Evolutionary conservation across 805 yeast genomes (phyloP), one percentile per base, ranked within the genome.

Genomic region (Candida stauntonica): DNA sequence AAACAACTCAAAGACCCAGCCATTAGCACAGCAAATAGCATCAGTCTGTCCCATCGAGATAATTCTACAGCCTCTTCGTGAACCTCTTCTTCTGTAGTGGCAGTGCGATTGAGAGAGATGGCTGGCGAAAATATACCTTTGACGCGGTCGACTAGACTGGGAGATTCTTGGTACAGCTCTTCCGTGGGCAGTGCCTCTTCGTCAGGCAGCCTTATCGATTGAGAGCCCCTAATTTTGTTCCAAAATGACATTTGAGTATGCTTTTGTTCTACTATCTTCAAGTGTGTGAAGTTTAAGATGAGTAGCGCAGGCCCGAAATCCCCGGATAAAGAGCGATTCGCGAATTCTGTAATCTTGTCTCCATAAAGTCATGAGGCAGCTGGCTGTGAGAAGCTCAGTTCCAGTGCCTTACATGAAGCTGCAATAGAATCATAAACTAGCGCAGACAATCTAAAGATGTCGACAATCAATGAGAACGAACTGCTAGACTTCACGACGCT

Each of bases 401-500:
- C n/a, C n/a, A n/a, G n/a, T n/a, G n/a, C n/a, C n/a, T n/a, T n/a
- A n/a, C n/a, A n/a, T n/a, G n/a, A n/a, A n/a, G n/a, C n/a, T n/a
- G n/a, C n/a, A n/a, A n/a, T n/a, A n/a, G n/a, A n/a, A n/a, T n/a
- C 11, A 28, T 14, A 15, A 14, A 16, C 17, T 8, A 15, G 15
- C 16, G 14, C 16, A 28, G 18, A 15, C 18, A 6, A 15, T 15
- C 17, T 8, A 7, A 28, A 9, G 15, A 20, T 33, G n/a, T 43
- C 46, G 8, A 36, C 41, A 3, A 46, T 48, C 27, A 36, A 49
- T 28, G 46, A 42, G 37, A 44, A 45, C 36, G 51, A 49, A 15
- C 41, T 49, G 28, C 33, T 47, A 30, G 53, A 47, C 42, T 47
- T 49, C 45, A 36, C 46, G 7, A 28, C 52, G 13, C 31, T 48